Base-by-base conservation (phyloP, 1,139 yeast species). In the Yamadazyma friedrichii region DNA sequence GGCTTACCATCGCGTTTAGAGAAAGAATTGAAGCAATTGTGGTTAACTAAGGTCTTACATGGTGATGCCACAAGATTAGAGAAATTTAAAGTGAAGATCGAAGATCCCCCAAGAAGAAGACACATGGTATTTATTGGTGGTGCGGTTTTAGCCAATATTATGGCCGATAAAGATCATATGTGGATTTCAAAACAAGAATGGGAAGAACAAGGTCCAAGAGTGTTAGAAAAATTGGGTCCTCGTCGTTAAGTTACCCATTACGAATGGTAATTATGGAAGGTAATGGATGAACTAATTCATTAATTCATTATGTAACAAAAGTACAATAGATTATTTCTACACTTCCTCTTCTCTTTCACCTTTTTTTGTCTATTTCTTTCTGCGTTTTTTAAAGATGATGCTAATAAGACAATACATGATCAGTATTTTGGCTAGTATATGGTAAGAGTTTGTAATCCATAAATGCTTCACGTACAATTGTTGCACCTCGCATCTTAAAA, bases 41-140 rank as follows among this genome's bases (percentile, higher is more conserved):
- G 98, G 98, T 81, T 88, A 50, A 82, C 95, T 4, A 80, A 82
- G 55, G 96, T 93, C 13, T 78, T 93, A 48, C 82, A 84, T 52
- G 93, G 91, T 37, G 96, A 93, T 65, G 84, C 97, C 31, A 61
- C 89, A 15, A 79, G 98, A 60, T 74, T 93, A 52, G 87, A 82
- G 51, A 91, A 91, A 64, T 93, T 93, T 67, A 93, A 93, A 67
- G 96, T 94, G 35, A 83, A 95, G 66, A 93, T 93, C 57, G 98
- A 93, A 64, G 98, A 93, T 62, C 98, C 98, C 36, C 99, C 99
- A 54, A 83, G 98, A 74, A 88, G 99, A 75, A 85, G 93, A 64
- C 97, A 94, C 65, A 93, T 93, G 97, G 99, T 93, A 33, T 93
- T 93, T 66, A 84, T 93, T 52, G 99, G 99, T 54, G 99, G 99